These are phyloP conservation scores for Teunomyces kruisii DNA, from an alignment of 805 yeast genomes.

Conservation along the genomic window DNA sequence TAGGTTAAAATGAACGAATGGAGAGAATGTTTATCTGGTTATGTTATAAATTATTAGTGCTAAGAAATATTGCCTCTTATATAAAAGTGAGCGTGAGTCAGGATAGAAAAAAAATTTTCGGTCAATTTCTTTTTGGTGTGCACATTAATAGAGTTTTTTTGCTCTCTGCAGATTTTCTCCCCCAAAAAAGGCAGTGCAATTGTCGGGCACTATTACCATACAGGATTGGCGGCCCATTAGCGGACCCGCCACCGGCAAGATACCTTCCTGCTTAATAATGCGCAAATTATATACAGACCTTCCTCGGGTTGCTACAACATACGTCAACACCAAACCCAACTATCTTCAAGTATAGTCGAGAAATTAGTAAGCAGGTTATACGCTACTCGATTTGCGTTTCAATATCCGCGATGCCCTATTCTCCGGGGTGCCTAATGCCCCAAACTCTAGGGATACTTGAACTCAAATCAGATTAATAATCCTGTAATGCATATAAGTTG, in stretches of 20 bases:
- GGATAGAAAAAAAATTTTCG: neutral
- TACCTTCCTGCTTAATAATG: neutral
- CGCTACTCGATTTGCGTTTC: too few relatives aligned
- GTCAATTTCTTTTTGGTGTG: neutral
- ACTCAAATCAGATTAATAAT: neutral
- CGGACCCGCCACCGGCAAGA: neutral
- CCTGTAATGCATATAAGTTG: neutral
- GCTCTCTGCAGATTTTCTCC: neutral
- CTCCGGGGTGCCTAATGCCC: too few relatives aligned
- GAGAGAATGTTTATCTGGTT: neutral
- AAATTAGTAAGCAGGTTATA: too few relatives aligned
- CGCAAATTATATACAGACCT: too few relatives aligned
- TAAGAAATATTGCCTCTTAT: neutral
- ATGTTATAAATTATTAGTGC: neutral
- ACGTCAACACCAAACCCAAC: too few relatives aligned
- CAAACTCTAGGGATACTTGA: too few relatives aligned
- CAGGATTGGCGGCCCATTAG: neutral
- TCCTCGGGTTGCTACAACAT: too few relatives aligned
- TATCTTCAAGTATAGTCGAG: too few relatives aligned
- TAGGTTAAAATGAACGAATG: neutral
- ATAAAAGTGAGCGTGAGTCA: constrained; percentile 2
- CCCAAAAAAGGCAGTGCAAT: neutral
- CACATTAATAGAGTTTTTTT: neutral
- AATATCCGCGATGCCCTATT: too few relatives aligned
- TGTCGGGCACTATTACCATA: constrained; percentile 2